phyloP scores from a whole-genome alignment of 331 rosid species.

The Phaseolus coccineus region DNA sequence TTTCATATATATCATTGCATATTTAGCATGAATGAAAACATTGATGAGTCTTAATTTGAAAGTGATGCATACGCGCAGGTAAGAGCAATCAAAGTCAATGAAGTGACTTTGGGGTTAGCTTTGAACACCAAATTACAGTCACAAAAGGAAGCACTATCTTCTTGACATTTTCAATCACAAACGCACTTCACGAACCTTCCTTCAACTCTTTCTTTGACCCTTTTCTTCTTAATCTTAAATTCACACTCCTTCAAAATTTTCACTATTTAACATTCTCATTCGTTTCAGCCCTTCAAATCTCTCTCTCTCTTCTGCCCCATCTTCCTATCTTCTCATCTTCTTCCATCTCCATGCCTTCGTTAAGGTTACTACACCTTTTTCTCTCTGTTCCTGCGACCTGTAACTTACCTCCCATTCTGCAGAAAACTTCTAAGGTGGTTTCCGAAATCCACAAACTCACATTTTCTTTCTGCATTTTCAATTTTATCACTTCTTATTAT shows the following conservation, averaged over 20 bases:
- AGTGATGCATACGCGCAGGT: conserved; percentile 26
- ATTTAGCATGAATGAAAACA: no score
- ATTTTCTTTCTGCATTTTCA: neutral
- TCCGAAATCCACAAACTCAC: neutral
- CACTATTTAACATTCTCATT: neutral
- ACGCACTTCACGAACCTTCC: conserved; percentile 28
- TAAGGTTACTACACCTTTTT: conserved; percentile 19
- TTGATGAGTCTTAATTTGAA: neutral
- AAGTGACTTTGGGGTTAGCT: neutral
- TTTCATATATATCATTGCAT: no score
- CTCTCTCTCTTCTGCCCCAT: neutral
- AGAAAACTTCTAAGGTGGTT: conserved; percentile 25
- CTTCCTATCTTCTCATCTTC: neutral
- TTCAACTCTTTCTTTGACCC: neutral
- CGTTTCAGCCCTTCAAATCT: neutral
- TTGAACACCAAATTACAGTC: neutral
- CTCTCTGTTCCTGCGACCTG: neutral
- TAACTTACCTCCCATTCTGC: conserved; percentile 9
- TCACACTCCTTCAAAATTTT: neutral
- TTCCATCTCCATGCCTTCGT: conserved; percentile 32
- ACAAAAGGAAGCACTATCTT: neutral
- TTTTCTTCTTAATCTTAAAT: neutral
- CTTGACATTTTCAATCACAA: conserved; percentile 33
- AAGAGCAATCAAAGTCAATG: conserved; percentile 29
- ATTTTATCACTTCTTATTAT: neutral